Percentiles rank a stretch among this genome's conserved stretches.
Evolutionary conservation across 2,329 filamentous ascomycete species (phyloP).

Genomic region (Proliferodiscus dingleyae): DNA sequence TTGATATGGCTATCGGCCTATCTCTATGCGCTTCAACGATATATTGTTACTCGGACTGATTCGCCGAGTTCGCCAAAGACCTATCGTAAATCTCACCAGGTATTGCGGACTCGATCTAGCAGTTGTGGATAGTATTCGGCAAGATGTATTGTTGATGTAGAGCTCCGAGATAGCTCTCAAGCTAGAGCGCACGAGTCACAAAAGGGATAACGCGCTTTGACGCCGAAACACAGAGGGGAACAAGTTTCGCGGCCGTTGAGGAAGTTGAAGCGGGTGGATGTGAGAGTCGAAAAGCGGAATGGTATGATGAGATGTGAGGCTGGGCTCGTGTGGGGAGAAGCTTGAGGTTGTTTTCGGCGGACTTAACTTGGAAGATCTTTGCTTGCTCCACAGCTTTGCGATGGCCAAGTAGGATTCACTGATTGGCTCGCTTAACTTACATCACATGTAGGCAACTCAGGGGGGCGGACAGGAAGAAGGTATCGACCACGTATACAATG

Average conservation of each 20-base stretch:
- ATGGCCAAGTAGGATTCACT: neutral
- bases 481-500: too few relatives aligned
- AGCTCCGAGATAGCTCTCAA: slow-evolving; percentile 3
- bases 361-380: neutral
- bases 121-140: neutral
- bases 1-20: neutral
- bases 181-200: too few relatives aligned
- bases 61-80: neutral
- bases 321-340: slow-evolving; percentile 17
- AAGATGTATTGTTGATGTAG: neutral
- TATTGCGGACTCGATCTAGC: neutral
- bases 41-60: neutral
- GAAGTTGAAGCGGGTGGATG: too few relatives aligned
- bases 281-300: slow-evolving; percentile 5
- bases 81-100: neutral
- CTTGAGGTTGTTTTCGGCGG: slow-evolving; percentile 7
- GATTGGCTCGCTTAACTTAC: slow-evolving; percentile 16
- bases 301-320: slow-evolving; percentile 23
- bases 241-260: too few relatives aligned
- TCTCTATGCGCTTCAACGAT: too few relatives aligned
- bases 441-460: slow-evolving; percentile 20
- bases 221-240: too few relatives aligned
- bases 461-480: too few relatives aligned
- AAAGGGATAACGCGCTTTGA: too few relatives aligned
- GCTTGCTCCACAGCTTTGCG: slow-evolving; percentile 11